Percentiles rank a stretch among this genome's conserved stretches.
Conservation (phyloP, 805 yeast genomes). For the Nakazawaea ernobii region DNA sequence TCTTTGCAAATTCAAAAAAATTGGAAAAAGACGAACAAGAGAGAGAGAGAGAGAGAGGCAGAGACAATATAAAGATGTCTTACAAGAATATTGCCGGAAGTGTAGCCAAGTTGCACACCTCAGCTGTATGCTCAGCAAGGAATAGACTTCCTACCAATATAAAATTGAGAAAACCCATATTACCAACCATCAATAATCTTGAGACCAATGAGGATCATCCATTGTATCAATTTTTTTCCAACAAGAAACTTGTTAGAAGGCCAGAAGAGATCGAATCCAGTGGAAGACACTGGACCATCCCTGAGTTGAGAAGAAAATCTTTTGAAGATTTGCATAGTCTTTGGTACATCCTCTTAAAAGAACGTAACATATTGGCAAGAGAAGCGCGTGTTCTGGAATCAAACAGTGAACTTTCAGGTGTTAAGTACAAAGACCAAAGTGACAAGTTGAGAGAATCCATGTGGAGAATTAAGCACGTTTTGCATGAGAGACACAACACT, state of each 20-base stretch:
- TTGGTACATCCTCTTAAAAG: conserved; percentile 85
- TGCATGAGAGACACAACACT: conserved; percentile 79
- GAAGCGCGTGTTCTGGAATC: conserved; percentile 45
- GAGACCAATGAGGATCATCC: conserved; percentile 83
- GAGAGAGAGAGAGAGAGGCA: background rate
- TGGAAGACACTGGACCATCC: conserved; percentile 80
- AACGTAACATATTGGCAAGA: conserved; percentile 72
- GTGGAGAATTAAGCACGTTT: conserved; percentile 80
- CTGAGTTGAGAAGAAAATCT: conserved; percentile 84
- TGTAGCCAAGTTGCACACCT: conserved; percentile 27
- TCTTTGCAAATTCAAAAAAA: background rate
- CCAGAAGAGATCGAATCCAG: conserved; percentile 44
- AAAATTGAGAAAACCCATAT: conserved; percentile 71
- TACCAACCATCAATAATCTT: conserved; percentile 73
- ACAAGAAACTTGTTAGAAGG: conserved; percentile 56
- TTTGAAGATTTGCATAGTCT: conserved; percentile 87
- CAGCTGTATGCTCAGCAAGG: conserved; percentile 24
- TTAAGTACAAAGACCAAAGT: conserved; percentile 23
- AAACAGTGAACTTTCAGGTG: conserved; percentile 14
- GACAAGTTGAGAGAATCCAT: conserved; percentile 52
- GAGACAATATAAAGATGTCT: background rate
- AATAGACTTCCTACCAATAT: conserved; percentile 42
- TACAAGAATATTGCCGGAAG: conserved; percentile 4
- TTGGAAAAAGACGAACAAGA: background rate
- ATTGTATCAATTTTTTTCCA: conserved; percentile 83